Conservation (phyloP, 2,329 filamentous ascomycete species). For the Ceratocystis papillata region DNA sequence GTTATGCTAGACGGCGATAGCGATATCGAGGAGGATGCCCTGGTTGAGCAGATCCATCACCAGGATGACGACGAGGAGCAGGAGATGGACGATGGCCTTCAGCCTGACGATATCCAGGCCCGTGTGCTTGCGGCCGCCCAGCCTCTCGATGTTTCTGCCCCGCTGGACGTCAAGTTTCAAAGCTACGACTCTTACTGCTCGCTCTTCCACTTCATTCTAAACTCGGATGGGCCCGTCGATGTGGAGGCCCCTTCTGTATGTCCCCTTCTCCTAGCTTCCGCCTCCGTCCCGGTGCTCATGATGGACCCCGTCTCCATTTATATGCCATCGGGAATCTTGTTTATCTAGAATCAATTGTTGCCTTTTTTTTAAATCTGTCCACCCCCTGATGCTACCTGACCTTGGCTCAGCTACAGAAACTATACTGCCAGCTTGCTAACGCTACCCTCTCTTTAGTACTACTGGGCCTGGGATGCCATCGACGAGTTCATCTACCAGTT, state of each 20-base stretch:
- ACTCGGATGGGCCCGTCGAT: constrained; percentile 97
- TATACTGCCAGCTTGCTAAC: constrained; percentile 14
- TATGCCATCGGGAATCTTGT: no score
- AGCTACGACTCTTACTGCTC: constrained; percentile 99
- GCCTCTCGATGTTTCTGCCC: constrained; percentile 89
- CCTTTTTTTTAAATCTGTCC: neutral
- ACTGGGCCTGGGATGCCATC: constrained; percentile 99
- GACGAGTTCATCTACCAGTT: constrained; percentile 99
- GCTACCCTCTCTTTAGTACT: constrained; percentile 53
- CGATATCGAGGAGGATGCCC: constrained; percentile 89
- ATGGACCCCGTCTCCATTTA: no score
- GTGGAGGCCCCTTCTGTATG: constrained; percentile 90
- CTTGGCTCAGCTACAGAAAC: no score
- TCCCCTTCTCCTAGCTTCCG: constrained; percentile 27
- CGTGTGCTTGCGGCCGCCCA: constrained; percentile 85
- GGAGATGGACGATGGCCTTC: constrained; percentile 45
- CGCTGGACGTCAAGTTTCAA: constrained; percentile 91
- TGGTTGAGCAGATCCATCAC: constrained; percentile 92
- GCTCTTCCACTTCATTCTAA: constrained; percentile 97
- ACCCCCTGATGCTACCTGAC: neutral
- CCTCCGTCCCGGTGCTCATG: neutral
- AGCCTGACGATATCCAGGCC: constrained; percentile 84
- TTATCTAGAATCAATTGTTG: no score
- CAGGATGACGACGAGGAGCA: constrained; percentile 70
- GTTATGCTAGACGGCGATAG: constrained; percentile 53